A percentile compares a stretch with the other conserved stretches of the same genome.
Conservation (phyloP, 2,329 filamentous ascomycete species). For the Aspergillus ibericus region DNA sequence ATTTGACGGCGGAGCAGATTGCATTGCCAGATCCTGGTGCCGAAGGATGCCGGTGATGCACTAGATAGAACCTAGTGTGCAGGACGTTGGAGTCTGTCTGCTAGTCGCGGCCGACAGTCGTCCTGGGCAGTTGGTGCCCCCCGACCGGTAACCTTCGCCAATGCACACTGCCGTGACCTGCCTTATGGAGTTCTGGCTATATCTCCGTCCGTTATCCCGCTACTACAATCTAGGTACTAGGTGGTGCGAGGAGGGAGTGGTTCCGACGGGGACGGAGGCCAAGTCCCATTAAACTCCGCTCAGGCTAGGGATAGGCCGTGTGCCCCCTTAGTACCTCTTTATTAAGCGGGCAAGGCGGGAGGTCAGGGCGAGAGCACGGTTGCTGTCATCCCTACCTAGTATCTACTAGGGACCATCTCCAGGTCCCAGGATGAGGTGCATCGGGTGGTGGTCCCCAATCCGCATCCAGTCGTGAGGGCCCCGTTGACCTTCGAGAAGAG, state of each 20-base stretch:
- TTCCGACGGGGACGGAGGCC: not conserved
- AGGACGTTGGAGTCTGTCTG: not conserved
- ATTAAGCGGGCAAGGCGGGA: not conserved
- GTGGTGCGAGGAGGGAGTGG: not conserved
- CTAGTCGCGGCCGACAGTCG: not conserved
- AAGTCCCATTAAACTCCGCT: not conserved
- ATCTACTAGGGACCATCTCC: not conserved
- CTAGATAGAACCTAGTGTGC: not conserved
- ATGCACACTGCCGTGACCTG: not conserved
- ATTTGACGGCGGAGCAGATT: not conserved
- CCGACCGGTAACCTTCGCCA: not conserved
- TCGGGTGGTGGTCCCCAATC: not conserved
- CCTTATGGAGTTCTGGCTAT: not conserved
- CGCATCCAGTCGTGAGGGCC: not conserved
- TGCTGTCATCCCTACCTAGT: not conserved
- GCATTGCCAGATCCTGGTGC: not conserved
- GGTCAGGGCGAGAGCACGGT: not conserved
- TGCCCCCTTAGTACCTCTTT: not conserved
- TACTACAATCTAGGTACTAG: no score
- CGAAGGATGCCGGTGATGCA: not conserved
- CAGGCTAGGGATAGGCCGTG: not conserved
- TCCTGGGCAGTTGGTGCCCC: not conserved
- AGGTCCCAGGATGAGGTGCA: not conserved
- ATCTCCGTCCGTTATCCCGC: constrained; percentile 1
- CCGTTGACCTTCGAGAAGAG: no score